Base-by-base conservation (phyloP, 2,329 filamentous ascomycete genomes). In the Alternaria conjuncta region DNA sequence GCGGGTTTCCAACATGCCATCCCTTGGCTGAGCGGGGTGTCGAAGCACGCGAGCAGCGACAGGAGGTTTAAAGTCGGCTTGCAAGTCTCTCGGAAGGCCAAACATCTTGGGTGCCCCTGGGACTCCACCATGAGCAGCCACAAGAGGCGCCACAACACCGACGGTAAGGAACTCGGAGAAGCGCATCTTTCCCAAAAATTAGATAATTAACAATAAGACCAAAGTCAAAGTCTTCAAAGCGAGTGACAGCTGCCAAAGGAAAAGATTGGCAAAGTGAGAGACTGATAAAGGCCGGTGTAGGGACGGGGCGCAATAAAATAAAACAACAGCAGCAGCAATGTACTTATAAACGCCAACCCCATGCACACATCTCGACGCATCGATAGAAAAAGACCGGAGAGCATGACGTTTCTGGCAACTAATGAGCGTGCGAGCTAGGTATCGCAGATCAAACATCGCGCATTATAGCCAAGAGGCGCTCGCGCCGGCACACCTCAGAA, bases 101-200 rank as follows among this genome's bases (percentile, higher is more conserved):
- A 78, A 78, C 46, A 80, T 66, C 66, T 75, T 79, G n/a, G 76
- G 77, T 3, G 69, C 65, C 53, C 74, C 75, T 28, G 67, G 71
- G 46, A 74, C 63, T 43, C 68, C 74, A 41, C 68, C 68, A 65
- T 80, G 78, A 45, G 78, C 78, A 45, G 73, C 75, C 41, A 77
- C 78, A 26, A 78, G 66, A 8, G 77, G 74, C 28, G 70, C 75
- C 61, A 73, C 73, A 62, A 73, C 61, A 20, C 74, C 68, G 56
- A 67, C 73, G 41, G 73, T 67, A 50, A 75, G 59, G 28, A 77
- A 47, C 18, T 76, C 72, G 25, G 73, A 69, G 67, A 79, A 72
- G 59, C 72, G 75, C 78, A 80, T 79, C 32, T 41, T 51, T 44
- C 26, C 8, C 11, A 23, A 41, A 13, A 41, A 53, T 49, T 25